Conservation (phyloP, 805 yeast species). For the Wickerhamomyces queroliae region DNA sequence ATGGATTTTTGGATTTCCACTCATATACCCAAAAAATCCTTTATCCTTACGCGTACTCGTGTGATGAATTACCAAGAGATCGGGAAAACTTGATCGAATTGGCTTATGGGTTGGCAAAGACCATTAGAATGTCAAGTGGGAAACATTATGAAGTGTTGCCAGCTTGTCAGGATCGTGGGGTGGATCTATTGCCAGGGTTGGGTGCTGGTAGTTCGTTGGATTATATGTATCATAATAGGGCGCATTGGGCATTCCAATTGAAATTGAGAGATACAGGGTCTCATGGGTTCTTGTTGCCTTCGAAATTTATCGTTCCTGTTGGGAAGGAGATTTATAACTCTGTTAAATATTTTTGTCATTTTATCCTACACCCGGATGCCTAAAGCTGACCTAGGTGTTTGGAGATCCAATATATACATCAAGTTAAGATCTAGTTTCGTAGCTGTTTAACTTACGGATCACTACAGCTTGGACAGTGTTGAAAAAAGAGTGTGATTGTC, state of each 20-base stretch:
- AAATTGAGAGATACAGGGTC: slow-evolving; percentile 78
- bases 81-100: slow-evolving; percentile 75
- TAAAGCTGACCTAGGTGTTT: slow-evolving; percentile 6
- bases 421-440: background rate
- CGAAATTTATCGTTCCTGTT: slow-evolving; percentile 64
- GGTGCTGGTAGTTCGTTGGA: slow-evolving; percentile 81
- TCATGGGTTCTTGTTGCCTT: slow-evolving; percentile 77
- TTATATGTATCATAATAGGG: slow-evolving; percentile 77
- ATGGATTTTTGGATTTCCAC: slow-evolving; percentile 78
- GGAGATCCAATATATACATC: background rate
- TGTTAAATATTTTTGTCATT: slow-evolving; percentile 58
- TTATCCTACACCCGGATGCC: slow-evolving; percentile 33
- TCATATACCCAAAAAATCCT: slow-evolving; percentile 81
- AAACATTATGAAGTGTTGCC: slow-evolving; percentile 63
- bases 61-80: slow-evolving; percentile 69
- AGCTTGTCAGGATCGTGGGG: slow-evolving; percentile 76
- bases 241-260: slow-evolving; percentile 79
- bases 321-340: slow-evolving; percentile 72
- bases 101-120: slow-evolving; percentile 74
- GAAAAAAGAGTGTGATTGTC: no score
- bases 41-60: slow-evolving; percentile 79
- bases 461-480: no score
- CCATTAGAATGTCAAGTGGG: slow-evolving; percentile 60
- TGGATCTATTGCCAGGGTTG: slow-evolving; percentile 65
- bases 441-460: background rate